phyloP scores from a whole-genome alignment of 331 rosid genomes.

The Prunus yedoensis region DNA sequence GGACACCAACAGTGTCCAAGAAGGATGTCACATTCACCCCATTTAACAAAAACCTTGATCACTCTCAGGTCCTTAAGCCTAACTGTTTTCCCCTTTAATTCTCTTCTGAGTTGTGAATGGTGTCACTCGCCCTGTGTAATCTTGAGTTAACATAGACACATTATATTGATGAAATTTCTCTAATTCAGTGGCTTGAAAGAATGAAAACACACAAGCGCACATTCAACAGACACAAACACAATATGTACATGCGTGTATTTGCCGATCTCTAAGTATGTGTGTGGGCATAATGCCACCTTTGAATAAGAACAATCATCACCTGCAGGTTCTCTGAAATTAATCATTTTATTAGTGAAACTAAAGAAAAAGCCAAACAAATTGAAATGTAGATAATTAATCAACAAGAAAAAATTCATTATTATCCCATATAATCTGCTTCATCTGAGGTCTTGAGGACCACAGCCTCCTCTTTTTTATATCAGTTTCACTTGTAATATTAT shows the following conservation, averaged over 20 bases:
- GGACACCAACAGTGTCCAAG: slow-evolving; percentile 72
- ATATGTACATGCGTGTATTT: neutral
- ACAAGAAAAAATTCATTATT: neutral
- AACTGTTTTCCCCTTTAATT: neutral
- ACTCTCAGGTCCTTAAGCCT: slow-evolving; percentile 73
- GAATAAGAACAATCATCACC: neutral
- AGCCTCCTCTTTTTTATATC: neutral
- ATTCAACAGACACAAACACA: neutral
- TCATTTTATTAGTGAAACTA: neutral
- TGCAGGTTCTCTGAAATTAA: neutral
- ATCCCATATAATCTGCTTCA: neutral
- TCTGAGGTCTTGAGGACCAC: neutral
- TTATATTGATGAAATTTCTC: neutral
- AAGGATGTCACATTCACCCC: slow-evolving; percentile 67
- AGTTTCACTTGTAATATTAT: neutral
- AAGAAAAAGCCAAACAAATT: neutral
- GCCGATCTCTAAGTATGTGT: neutral
- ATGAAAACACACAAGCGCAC: neutral
- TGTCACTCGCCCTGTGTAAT: neutral
- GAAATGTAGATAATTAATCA: neutral
- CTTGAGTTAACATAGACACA: neutral
- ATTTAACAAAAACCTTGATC: slow-evolving; percentile 76
- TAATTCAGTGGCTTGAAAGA: neutral
- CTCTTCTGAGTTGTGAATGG: neutral
- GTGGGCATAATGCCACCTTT: neutral